Base-by-base conservation (phyloP, 148 eudicot genomes). In the Nepenthes gracilis region DNA sequence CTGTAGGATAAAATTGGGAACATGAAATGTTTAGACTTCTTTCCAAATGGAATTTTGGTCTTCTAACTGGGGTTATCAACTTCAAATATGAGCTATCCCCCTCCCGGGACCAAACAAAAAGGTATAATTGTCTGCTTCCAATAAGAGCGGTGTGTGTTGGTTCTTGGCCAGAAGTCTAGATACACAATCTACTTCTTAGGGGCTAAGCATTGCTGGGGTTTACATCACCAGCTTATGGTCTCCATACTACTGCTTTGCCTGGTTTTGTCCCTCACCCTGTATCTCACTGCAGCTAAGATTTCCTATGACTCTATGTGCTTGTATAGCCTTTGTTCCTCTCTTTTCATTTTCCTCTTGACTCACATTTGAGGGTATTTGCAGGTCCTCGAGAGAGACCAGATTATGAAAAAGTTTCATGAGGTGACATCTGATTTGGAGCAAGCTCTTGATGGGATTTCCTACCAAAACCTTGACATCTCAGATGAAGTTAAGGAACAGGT, bases 401-500 rank as follows among this genome's bases (percentile, higher is more conserved):
- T 88, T 68, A 80, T 85, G 88, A 65, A 62, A 11, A 83, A 64
- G 69, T 88, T 88, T 71, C 80, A 68, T 37, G 97, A 80, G 64
- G 84, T 88, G 56, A 77, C 96, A 34, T 67, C 93, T 59, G 65
- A 64, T 36, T 74, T 92, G 76, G 97, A 92, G 79, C 85, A 75
- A 71, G 90, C 88, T 75, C 67, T 92, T 56, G 75, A 68, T 72
- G 82, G 73, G 53, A 76, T 88, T 68, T 71, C 78, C 64, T 78
- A 67, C 33, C 90, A 83, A 54, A 76, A 74, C 35, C 94, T 92
- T 72, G 96, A 85, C 70, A 85, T 92, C 45, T 83, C 97, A 10
- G 97, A 92, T 58, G 97, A 92, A 84, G 83, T 92, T 53, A 88
- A 84, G 72, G 97, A 92, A 66, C 97, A 92, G 94, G 97, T 92